Percentiles rank a stretch among this genome's conserved stretches.
phyloP scores from a whole-genome alignment of 2,329 filamentous ascomycete species.

The Aspergillus viridinutans region DNA sequence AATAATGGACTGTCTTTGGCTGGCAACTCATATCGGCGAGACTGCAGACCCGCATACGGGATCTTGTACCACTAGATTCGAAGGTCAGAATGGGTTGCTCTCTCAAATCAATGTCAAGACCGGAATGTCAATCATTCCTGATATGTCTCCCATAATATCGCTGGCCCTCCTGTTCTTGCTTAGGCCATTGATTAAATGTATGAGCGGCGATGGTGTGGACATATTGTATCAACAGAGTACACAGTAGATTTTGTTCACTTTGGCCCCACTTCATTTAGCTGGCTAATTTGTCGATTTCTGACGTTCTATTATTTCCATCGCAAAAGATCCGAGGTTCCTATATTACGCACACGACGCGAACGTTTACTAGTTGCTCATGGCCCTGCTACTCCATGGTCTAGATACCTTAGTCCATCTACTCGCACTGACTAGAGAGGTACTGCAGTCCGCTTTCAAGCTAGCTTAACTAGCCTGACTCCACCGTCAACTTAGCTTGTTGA shows the following conservation, averaged over 20 bases:
- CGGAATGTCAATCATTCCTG: too few species aligned
- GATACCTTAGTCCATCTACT: too few species aligned
- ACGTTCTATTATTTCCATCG: background rate
- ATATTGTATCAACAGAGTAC: too few species aligned
- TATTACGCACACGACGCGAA: background rate
- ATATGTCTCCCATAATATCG: too few species aligned
- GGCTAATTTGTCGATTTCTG: background rate
- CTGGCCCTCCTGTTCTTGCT: too few species aligned
- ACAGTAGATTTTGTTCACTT: too few species aligned
- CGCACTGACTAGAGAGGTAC: background rate
- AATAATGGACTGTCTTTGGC: background rate
- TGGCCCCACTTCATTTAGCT: background rate
- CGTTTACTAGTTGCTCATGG: background rate
- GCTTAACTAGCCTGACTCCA: background rate
- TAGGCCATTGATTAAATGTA: too few species aligned
- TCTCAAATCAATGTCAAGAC: too few species aligned
- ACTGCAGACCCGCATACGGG: background rate
- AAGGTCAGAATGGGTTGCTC: too few species aligned
- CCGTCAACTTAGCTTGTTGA: background rate
- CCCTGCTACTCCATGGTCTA: background rate
- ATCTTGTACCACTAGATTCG: too few species aligned
- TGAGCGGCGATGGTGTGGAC: too few species aligned
- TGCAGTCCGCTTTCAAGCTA: background rate
- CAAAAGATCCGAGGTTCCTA: background rate
- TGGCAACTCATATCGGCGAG: background rate